Evolutionary conservation across 164 flowering plant species (phyloP).

Genomic region (Chimonanthus praecox): DNA sequence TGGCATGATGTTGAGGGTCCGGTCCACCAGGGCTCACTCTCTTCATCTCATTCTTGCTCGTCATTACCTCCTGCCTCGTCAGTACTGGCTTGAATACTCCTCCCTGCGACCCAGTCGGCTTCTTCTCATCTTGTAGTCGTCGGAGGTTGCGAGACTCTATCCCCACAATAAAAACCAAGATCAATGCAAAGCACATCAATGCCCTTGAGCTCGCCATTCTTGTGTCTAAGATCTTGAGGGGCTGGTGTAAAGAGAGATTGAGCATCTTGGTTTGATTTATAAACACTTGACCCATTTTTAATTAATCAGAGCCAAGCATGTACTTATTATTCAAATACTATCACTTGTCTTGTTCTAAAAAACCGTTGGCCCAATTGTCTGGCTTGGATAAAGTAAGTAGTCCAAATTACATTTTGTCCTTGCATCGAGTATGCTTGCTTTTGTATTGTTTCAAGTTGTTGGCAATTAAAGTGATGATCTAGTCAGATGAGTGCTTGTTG

Average conservation of each 20-base stretch:
- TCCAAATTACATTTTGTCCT: neutral
- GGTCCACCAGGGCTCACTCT: slow-evolving; percentile 13
- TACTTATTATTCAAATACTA: too few species aligned
- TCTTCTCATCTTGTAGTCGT: neutral
- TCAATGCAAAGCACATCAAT: neutral
- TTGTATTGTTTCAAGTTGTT: neutral
- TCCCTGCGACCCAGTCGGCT: neutral
- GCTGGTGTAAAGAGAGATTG: neutral
- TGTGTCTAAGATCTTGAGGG: neutral
- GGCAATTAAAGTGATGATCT: neutral
- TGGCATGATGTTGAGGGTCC: slow-evolving; percentile 8
- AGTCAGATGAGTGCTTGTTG: neutral
- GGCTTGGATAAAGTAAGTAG: neutral
- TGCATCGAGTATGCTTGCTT: neutral
- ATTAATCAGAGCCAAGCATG: neutral
- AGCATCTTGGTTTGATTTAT: neutral
- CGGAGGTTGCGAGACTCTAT: neutral
- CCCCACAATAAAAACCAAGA: neutral
- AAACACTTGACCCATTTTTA: neutral
- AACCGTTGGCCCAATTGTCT: neutral
- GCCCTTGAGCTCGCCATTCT: neutral
- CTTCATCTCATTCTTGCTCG: neutral
- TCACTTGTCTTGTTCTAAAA: neutral
- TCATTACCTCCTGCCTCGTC: neutral
- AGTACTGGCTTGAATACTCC: neutral